These are phyloP conservation scores for Lyophyllum semitale DNA, from an alignment of 768 basidiomycete species.

Conservation along the genomic window DNA sequence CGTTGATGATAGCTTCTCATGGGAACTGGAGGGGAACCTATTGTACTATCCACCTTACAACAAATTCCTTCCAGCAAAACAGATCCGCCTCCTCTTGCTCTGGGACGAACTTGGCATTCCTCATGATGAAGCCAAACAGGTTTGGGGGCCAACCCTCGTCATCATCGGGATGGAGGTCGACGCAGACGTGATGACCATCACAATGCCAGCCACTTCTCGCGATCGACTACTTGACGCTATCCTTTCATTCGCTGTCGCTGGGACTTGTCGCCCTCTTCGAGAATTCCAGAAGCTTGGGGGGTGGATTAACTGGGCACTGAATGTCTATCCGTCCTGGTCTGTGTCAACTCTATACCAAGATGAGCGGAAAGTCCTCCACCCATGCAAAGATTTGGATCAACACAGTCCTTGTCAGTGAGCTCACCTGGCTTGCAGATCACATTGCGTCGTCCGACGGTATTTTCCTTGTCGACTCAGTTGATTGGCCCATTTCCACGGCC, in stretches of 20 bases:
- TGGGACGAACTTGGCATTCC: constrained; percentile 42
- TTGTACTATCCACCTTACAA: constrained; percentile 29
- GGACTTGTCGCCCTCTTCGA: background rate
- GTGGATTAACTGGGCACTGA: constrained; percentile 40
- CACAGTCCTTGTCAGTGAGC: constrained; percentile 17
- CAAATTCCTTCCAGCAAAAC: background rate
- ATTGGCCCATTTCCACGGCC: constrained; percentile 15
- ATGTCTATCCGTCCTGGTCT: constrained; percentile 35
- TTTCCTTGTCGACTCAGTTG: constrained; percentile 16
- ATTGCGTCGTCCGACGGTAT: constrained; percentile 19
- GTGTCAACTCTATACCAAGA: constrained; percentile 30
- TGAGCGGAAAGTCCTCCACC: constrained; percentile 17
- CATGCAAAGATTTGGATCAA: constrained; percentile 25
- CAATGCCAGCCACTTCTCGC: constrained; percentile 9
- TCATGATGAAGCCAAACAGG: constrained; percentile 40
- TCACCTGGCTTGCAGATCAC: constrained; percentile 29
- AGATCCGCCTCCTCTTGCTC: constrained; percentile 10
- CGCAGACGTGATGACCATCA: constrained; percentile 28
- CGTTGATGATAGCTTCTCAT: constrained; percentile 31
- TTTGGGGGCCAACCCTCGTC: constrained; percentile 26
- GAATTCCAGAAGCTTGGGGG: constrained; percentile 28
- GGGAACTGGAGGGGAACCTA: constrained; percentile 21
- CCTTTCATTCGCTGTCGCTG: constrained; percentile 1
- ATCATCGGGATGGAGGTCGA: constrained; percentile 44
- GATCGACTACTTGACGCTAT: constrained; percentile 12